Evolutionary conservation across 257 asterid genomes (phyloP).

Genomic region (Solanum microdontum): DNA sequence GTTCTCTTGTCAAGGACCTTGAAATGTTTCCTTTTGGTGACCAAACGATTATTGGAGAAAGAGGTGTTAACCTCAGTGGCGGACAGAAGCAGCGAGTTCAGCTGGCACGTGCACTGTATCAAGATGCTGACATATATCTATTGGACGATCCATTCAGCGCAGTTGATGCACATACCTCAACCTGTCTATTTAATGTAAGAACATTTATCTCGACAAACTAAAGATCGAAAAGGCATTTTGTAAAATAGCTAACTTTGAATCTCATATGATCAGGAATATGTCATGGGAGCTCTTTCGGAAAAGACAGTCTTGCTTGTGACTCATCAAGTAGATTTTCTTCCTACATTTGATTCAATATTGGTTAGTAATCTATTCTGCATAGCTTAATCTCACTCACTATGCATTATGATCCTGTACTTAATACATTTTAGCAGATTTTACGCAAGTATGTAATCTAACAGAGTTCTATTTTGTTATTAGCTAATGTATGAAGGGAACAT

Average conservation of each 20-base stretch:
- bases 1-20: constrained; percentile 22
- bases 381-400: neutral
- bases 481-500: constrained; percentile 68
- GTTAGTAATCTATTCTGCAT: constrained; percentile 4
- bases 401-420: neutral
- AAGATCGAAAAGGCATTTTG: neutral
- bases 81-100: constrained; percentile 41
- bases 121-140: constrained; percentile 25
- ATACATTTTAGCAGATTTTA: neutral
- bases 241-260: neutral
- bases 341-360: constrained; percentile 27
- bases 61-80: constrained; percentile 38
- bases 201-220: neutral
- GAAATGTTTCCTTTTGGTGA: constrained; percentile 23
- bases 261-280: constrained; percentile 17
- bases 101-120: constrained; percentile 33
- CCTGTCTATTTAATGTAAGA: constrained; percentile 18
- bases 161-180: constrained; percentile 33
- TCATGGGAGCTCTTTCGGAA: constrained; percentile 16
- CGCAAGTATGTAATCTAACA: neutral
- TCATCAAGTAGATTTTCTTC: constrained; percentile 39
- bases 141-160: constrained; percentile 40
- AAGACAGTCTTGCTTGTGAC: constrained; percentile 32
- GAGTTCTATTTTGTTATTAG: constrained; percentile 20
- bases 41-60: constrained; percentile 24